phyloP scores from a whole-genome alignment of 1,139 yeast species.

The Blastobotrys raffinosifermentans region DNA sequence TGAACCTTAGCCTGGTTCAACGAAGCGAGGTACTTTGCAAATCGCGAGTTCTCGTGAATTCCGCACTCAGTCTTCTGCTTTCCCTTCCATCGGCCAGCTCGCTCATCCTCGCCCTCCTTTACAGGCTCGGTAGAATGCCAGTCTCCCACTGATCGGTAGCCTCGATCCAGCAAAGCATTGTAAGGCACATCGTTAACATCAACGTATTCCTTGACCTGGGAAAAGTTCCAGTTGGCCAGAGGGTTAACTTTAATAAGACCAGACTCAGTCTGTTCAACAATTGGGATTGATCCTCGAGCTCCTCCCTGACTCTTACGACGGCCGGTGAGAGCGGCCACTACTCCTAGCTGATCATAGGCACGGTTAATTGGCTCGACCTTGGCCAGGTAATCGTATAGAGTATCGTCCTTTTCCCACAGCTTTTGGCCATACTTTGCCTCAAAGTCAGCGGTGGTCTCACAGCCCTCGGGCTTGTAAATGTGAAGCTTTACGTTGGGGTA shows the following conservation, averaged over 20 bases:
- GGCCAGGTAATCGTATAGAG: slow-evolving; percentile 74
- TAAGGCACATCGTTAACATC: slow-evolving; percentile 72
- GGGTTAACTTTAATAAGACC: slow-evolving; percentile 85
- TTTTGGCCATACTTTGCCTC: slow-evolving; percentile 60
- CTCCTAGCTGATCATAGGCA: slow-evolving; percentile 67
- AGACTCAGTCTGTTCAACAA: slow-evolving; percentile 68
- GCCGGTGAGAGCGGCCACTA: slow-evolving; percentile 86
- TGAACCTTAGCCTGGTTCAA: slow-evolving; percentile 6
- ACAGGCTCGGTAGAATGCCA: slow-evolving; percentile 94
- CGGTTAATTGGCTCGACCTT: slow-evolving; percentile 91
- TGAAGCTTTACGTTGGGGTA: slow-evolving; percentile 54
- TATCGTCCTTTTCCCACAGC: slow-evolving; percentile 81
- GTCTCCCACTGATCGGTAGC: slow-evolving; percentile 91
- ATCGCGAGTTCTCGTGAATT: slow-evolving; percentile 74
- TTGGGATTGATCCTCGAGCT: slow-evolving; percentile 63
- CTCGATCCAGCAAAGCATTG: slow-evolving; percentile 75
- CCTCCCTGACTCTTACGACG: slow-evolving; percentile 91
- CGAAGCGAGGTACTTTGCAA: slow-evolving; percentile 48
- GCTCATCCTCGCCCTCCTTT: slow-evolving; percentile 85
- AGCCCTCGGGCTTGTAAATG: slow-evolving; percentile 59
- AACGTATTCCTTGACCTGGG: slow-evolving; percentile 63
- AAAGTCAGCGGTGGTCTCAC: slow-evolving; percentile 58
- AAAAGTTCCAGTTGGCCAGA: slow-evolving; percentile 75
- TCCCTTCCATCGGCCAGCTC: slow-evolving; percentile 97
- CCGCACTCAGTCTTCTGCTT: slow-evolving; percentile 93